A percentile compares a stretch with the other conserved stretches of the same genome.
phyloP scores from a whole-genome alignment of 192 early-diverging fungal species.

The Gorgonomyces haynaldii region DNA sequence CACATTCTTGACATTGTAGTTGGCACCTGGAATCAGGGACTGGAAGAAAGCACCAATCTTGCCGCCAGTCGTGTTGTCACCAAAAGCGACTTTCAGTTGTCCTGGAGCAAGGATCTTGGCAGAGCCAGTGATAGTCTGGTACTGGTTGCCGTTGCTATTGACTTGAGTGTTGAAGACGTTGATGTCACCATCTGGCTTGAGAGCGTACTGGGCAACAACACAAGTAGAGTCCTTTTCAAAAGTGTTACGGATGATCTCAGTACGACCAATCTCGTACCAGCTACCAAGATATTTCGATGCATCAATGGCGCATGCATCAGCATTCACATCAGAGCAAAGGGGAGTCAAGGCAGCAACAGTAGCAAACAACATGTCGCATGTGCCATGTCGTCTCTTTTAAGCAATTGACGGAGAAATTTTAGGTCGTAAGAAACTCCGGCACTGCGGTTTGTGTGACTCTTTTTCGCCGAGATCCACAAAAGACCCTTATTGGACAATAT shows the following conservation, averaged over 20 bases:
- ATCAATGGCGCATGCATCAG: slow-evolving; percentile 1
- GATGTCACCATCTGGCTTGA: not conserved
- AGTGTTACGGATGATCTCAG: slow-evolving; percentile 5
- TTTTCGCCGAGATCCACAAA: too few relatives aligned
- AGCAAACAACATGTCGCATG: too few relatives aligned
- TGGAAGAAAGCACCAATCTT: not conserved
- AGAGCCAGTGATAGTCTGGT: not conserved
- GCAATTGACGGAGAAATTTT: too few relatives aligned
- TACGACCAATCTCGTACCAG: slow-evolving; percentile 12
- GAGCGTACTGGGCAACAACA: slow-evolving; percentile 5
- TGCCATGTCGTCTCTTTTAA: too few relatives aligned
- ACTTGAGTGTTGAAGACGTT: slow-evolving; percentile 2
- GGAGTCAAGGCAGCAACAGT: not conserved
- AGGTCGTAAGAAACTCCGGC: too few relatives aligned
- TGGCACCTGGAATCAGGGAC: not conserved
- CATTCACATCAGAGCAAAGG: not conserved
- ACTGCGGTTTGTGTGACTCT: too few relatives aligned
- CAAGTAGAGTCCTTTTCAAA: slow-evolving; percentile 6
- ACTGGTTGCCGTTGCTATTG: not conserved
- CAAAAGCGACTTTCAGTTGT: slow-evolving; percentile 2
- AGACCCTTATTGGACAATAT: too few relatives aligned
- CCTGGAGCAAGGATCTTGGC: not conserved
- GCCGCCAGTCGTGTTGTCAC: not conserved
- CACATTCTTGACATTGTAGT: not conserved
- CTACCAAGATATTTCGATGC: slow-evolving; percentile 1